A percentile compares a stretch with the other conserved stretches of the same genome.
phyloP scores from a whole-genome alignment of 2,329 filamentous ascomycete species.

The Colletotrichum camelliae region DNA sequence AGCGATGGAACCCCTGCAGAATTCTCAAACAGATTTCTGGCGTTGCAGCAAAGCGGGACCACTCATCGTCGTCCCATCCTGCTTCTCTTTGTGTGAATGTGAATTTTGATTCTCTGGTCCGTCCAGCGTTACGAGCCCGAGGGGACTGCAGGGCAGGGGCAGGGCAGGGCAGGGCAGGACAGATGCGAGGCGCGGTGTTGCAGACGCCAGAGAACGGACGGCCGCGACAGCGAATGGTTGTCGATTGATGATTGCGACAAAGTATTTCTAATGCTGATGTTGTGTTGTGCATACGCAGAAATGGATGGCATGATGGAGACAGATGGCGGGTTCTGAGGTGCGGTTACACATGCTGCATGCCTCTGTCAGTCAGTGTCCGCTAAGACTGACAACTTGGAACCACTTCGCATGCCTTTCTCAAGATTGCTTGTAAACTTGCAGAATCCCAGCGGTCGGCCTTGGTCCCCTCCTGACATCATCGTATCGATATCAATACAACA shows the following conservation, averaged over 20 bases:
- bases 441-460: not conserved
- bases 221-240: not conserved
- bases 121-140: not conserved
- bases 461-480: not conserved
- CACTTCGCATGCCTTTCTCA: not conserved
- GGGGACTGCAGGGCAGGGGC: too few species aligned
- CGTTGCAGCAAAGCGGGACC: conserved; percentile 14
- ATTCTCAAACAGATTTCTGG: conserved; percentile 27
- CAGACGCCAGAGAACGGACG: not conserved
- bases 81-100: not conserved
- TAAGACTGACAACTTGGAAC: not conserved
- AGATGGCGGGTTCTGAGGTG: not conserved
- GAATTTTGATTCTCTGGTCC: not conserved
- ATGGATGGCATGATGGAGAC: not conserved
- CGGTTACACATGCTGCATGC: not conserved
- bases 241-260: not conserved
- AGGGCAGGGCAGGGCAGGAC: not conserved
- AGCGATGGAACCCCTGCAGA: conserved; percentile 26
- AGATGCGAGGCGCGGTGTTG: not conserved
- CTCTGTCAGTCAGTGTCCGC: not conserved
- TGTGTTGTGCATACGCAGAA: not conserved
- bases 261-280: not conserved
- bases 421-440: not conserved
- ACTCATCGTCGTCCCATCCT: conserved; percentile 16
- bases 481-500: not conserved